A percentile compares a stretch with the other conserved stretches of the same genome.
phyloP scores from a whole-genome alignment of 2,329 filamentous ascomycete species.

The Alternaria viburni region DNA sequence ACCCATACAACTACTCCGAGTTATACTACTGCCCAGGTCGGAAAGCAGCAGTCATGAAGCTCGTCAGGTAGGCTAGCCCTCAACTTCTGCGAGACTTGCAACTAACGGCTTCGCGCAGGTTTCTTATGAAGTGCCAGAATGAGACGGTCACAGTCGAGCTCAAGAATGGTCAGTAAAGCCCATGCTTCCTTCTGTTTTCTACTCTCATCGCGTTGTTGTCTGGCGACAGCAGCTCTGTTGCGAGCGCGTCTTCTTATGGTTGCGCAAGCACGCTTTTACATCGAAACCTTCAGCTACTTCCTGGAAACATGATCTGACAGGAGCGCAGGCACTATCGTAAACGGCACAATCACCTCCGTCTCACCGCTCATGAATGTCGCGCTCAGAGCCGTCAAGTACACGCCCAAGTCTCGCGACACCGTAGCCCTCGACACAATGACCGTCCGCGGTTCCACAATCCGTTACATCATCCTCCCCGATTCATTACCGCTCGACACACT shows the following conservation, averaged over 20 bases:
- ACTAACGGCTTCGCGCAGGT: conserved; percentile 62
- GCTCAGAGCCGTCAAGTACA: conserved; percentile 96
- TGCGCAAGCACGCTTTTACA: conserved; percentile 3
- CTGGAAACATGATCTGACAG: conserved; percentile 1
- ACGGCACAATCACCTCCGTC: conserved; percentile 95
- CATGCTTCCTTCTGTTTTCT: background rate
- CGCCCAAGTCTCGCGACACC: conserved; percentile 82
- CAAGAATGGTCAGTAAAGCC: conserved; percentile 78
- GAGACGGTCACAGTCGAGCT: conserved; percentile 98
- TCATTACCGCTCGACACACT: conserved; percentile 93
- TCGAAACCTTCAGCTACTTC: background rate
- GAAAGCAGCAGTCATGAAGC: conserved; percentile 40
- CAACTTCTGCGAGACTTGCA: background rate
- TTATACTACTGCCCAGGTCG: background rate
- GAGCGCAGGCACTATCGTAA: conserved; percentile 81
- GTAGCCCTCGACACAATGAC: conserved; percentile 94
- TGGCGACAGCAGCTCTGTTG: background rate
- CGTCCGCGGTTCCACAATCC: conserved; percentile 92
- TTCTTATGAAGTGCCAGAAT: conserved; percentile 99
- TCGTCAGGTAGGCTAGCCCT: conserved; percentile 37
- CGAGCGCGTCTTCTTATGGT: background rate
- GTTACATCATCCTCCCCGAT: conserved; percentile 96
- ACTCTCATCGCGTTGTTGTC: background rate
- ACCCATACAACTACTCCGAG: background rate
- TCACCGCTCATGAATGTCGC: conserved; percentile 99